These are phyloP conservation scores for Aspergillus steynii DNA, from an alignment of 495 filamentous ascomycete genomes.

Conservation along the genomic window DNA sequence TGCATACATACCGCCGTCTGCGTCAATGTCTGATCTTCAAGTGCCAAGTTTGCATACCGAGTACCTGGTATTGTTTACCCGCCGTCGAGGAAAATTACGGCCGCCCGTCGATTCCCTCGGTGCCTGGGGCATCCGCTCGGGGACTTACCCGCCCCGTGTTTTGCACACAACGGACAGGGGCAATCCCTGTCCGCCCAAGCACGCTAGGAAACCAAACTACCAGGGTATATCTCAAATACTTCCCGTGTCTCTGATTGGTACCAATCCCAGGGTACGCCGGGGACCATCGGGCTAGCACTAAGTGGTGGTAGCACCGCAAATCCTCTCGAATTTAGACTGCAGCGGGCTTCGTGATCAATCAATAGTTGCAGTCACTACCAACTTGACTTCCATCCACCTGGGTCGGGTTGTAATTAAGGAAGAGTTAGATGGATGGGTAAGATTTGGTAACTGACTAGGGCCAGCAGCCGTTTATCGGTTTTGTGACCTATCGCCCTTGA, in stretches of 20 bases:
- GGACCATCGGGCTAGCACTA: slow-evolving; percentile 16
- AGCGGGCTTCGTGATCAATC: slow-evolving; percentile 22
- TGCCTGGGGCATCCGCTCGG: neutral
- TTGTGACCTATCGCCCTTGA: slow-evolving; percentile 8
- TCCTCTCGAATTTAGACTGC: slow-evolving; percentile 19
- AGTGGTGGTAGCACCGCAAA: slow-evolving; percentile 17
- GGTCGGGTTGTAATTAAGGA: neutral
- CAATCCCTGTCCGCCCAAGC: slow-evolving; percentile 24
- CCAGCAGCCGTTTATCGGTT: slow-evolving; percentile 9
- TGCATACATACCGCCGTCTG: neutral
- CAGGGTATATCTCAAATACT: slow-evolving; percentile 47
- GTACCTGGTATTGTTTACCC: too few relatives aligned
- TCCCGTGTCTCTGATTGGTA: slow-evolving; percentile 35
- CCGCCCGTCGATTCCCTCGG: neutral
- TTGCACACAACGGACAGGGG: slow-evolving; percentile 5
- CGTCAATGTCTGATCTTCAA: too few relatives aligned
- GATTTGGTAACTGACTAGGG: slow-evolving; percentile 1
- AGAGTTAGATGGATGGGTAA: neutral
- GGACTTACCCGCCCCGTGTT: neutral
- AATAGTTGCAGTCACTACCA: slow-evolving; percentile 32
- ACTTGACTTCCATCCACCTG: slow-evolving; percentile 3
- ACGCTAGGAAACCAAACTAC: slow-evolving; percentile 24
- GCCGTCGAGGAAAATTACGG: neutral
- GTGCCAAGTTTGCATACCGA: too few relatives aligned
- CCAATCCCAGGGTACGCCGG: slow-evolving; percentile 19